phyloP scores from a whole-genome alignment of 1,284 basidiomycete species.

The Ustilago trichophora region DNA sequence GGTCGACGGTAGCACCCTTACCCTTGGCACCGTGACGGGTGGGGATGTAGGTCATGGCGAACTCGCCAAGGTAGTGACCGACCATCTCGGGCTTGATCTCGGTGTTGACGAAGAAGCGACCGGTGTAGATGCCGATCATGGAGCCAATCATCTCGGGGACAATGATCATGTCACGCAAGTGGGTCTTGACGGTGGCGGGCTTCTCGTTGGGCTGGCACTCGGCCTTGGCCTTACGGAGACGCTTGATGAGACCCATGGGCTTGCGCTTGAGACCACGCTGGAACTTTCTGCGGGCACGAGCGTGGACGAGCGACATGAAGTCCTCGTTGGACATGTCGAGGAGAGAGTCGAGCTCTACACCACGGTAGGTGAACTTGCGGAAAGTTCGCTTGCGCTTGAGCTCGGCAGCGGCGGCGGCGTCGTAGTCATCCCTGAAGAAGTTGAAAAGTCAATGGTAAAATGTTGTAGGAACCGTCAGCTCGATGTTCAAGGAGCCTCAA shows the following conservation, averaged over 20 bases:
- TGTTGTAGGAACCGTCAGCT: slow-evolving; percentile 3
- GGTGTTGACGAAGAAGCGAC: slow-evolving; percentile 73
- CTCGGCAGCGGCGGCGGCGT: slow-evolving; percentile 66
- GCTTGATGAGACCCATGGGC: slow-evolving; percentile 99
- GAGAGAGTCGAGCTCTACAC: slow-evolving; percentile 87
- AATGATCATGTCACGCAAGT: slow-evolving; percentile 99
- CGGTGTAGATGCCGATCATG: slow-evolving; percentile 77
- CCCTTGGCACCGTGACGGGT: slow-evolving; percentile 99
- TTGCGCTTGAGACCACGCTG: slow-evolving; percentile 97
- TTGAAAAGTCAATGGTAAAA: background rate
- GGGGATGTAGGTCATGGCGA: slow-evolving; percentile 86
- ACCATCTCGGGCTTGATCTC: slow-evolving; percentile 99
- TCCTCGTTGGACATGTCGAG: slow-evolving; percentile 91
- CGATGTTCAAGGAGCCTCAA: no score
- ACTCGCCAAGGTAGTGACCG: slow-evolving; percentile 94
- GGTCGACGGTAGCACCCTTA: slow-evolving; percentile 85
- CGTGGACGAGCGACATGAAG: slow-evolving; percentile 85
- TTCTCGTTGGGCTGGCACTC: slow-evolving; percentile 98
- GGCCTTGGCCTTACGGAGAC: slow-evolving; percentile 99
- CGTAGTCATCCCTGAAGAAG: slow-evolving; percentile 65
- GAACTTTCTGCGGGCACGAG: slow-evolving; percentile 98
- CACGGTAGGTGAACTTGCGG: slow-evolving; percentile 98
- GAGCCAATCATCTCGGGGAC: slow-evolving; percentile 95
- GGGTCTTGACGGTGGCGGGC: slow-evolving; percentile 97
- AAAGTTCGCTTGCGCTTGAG: slow-evolving; percentile 87